A percentile compares a stretch with the other conserved stretches of the same genome.
Conservation (phyloP, 1,139 yeast species). For the Kurtzmaniella quercitrusa region DNA sequence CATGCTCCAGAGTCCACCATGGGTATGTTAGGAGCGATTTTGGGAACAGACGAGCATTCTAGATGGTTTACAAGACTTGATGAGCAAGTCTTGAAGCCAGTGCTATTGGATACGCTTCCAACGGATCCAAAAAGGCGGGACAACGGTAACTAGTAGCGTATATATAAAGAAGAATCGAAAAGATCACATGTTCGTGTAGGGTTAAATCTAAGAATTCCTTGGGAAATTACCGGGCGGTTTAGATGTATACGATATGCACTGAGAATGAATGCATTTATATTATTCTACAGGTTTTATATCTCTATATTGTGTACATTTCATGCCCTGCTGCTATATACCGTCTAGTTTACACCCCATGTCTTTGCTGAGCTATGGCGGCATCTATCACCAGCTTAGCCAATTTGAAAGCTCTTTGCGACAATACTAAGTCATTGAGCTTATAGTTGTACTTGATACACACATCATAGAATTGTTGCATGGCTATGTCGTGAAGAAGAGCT, state of each 20-base stretch:
- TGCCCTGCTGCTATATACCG: background rate
- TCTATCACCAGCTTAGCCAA: conserved; percentile 72
- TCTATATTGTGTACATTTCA: too few species aligned
- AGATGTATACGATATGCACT: background rate
- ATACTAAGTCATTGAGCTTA: conserved; percentile 57
- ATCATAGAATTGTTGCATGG: conserved; percentile 60
- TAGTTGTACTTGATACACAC: conserved; percentile 61
- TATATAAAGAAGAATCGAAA: too few species aligned
- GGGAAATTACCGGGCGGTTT: too few species aligned
- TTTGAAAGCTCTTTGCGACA: conserved; percentile 59
- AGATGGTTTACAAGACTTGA: conserved; percentile 93
- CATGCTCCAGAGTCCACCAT: conserved; percentile 5
- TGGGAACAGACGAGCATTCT: conserved; percentile 71
- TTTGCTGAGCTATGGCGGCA: conserved; percentile 51
- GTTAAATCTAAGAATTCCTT: too few species aligned
- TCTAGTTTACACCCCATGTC: background rate
- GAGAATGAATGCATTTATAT: conserved; percentile 2
- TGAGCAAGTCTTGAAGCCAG: conserved; percentile 95
- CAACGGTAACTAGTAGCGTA: conserved; percentile 7
- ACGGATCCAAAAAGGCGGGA: conserved; percentile 12
- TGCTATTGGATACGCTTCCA: conserved; percentile 62
- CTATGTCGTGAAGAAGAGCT: conserved; percentile 55
- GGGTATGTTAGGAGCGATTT: conserved; percentile 40
- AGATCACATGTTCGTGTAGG: too few species aligned
- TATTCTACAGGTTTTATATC: conserved; percentile 1